phyloP scores from a whole-genome alignment of 192 early-diverging fungal species.

The Backusella circina region DNA sequence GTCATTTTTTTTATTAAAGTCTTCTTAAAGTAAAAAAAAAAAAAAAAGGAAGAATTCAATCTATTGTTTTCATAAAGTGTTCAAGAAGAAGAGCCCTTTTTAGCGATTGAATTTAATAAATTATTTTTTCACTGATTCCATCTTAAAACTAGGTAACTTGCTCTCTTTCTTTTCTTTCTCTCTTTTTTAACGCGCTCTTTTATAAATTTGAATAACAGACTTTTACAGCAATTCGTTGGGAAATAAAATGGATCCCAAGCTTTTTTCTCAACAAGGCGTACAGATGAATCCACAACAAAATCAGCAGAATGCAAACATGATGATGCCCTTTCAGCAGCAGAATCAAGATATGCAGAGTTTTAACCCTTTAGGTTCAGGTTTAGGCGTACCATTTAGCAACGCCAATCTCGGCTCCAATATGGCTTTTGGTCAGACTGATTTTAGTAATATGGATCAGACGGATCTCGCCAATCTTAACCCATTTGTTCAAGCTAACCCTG shows the following conservation, averaged over 20 bases:
- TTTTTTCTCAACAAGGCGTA: not conserved
- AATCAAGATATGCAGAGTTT: not conserved
- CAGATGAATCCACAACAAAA: not conserved
- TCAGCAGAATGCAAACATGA: slow-evolving; percentile 2
- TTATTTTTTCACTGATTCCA: not conserved
- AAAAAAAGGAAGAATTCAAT: not conserved
- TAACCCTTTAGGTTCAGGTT: not conserved
- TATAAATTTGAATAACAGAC: not conserved
- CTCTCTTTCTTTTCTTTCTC: not conserved
- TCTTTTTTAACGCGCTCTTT: not conserved
- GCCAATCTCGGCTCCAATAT: slow-evolving; percentile 5
- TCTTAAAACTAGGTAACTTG: not conserved
- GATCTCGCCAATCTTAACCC: slow-evolving; percentile 10
- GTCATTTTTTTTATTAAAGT: not conserved
- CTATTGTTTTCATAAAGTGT: not conserved
- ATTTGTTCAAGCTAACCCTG: slow-evolving; percentile 2
- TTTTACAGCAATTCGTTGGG: not conserved
- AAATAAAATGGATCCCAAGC: slow-evolving; percentile 11
- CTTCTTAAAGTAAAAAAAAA: not conserved
- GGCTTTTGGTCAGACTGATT: slow-evolving; percentile 7
- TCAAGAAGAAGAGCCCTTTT: not conserved
- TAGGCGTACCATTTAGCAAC: slow-evolving; percentile 3
- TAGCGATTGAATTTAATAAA: not conserved
- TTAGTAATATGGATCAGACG: slow-evolving; percentile 7
- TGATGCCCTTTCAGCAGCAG: slow-evolving; percentile 24